Base-by-base conservation (phyloP, 2,329 filamentous ascomycete genomes). In the Apiospora malaysiana region DNA sequence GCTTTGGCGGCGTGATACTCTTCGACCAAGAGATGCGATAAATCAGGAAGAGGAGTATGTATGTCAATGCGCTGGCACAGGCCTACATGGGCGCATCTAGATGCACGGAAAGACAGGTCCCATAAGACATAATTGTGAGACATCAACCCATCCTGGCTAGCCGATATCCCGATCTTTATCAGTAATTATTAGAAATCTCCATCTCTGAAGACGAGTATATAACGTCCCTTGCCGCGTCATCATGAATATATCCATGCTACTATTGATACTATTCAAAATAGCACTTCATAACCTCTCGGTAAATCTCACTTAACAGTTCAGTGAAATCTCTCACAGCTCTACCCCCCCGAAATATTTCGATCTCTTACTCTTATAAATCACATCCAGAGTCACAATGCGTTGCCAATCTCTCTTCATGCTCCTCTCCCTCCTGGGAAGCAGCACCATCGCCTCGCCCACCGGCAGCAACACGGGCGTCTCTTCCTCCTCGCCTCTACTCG, bases 391-490 rank as follows among this genome's bases (percentile, higher is more conserved):
- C 51, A n/a, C 6, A 1, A 59, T 59, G 51, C 51, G 27, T 37
- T 10, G 37, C 27, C 27, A 59, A 21, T 59, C 27, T 6, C 27
- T 59, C 27, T 37, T 59, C 51, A 2, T 37, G 4, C 27, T 59
- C 27, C 51, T 59, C 25, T 27, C 51, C 18, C 27, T 59, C 7
- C 16, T 59, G 16, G 51, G 51, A 14, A 56, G 51, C 51, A 37
- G 25, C 27, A 59, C 51, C 51, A 37, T 32, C 51, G 51, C 51
- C 51, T 59, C 51, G 8, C 51, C 51, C 27, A 37, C 51, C 51
- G 21, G 21, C 46, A 25, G 10, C 42, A 16, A 47, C 27, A 59
- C 18, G 8, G 51, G 27, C 0, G 27, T 37, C 51, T 59, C 51
- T 10, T 59, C 51, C 14, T 21, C 51, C 18, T 21, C 16, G 8